These are phyloP conservation scores for Populus davidiana DNA, from an alignment of 345 rosid genomes.

Conservation along the genomic window DNA sequence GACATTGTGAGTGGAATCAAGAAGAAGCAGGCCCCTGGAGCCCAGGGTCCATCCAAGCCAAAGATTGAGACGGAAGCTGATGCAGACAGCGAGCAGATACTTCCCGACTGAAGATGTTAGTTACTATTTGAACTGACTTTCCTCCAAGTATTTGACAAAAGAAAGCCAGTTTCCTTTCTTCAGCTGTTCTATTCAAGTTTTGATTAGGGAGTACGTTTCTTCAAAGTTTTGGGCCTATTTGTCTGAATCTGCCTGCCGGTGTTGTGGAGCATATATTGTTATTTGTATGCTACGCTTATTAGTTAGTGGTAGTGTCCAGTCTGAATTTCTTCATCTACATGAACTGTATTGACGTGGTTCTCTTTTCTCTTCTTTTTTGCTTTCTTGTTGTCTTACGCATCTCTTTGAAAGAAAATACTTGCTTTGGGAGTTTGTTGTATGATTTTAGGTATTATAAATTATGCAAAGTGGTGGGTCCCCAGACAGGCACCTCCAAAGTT, in stretches of 20 bases:
- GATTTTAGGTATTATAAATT: neutral
- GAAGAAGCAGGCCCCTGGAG: slow-evolving; percentile 88
- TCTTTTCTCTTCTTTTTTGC: no score
- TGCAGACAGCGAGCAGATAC: slow-evolving; percentile 87
- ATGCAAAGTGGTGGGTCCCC: no score
- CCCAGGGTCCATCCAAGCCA: slow-evolving; percentile 58
- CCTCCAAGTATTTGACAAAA: neutral
- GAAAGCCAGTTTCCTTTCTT: neutral
- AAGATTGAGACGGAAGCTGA: slow-evolving; percentile 85
- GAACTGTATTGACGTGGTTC: neutral
- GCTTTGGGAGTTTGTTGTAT: neutral
- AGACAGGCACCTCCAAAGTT: no score
- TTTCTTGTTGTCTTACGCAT: neutral
- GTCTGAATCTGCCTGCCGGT: neutral
- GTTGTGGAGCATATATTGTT: neutral
- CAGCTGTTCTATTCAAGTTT: neutral
- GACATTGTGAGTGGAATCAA: slow-evolving; percentile 97
- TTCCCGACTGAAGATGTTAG: slow-evolving; percentile 54
- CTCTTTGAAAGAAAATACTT: neutral
- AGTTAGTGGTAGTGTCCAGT: neutral
- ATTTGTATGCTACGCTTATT: neutral
- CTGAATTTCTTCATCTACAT: neutral
- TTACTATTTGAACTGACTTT: neutral
- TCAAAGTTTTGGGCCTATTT: neutral
- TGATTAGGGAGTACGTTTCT: neutral